A percentile compares a stretch with the other conserved stretches of the same genome.
Evolutionary conservation across 768 basidiomycete genomes (phyloP).

Genomic region (Auricularia sp.): DNA sequence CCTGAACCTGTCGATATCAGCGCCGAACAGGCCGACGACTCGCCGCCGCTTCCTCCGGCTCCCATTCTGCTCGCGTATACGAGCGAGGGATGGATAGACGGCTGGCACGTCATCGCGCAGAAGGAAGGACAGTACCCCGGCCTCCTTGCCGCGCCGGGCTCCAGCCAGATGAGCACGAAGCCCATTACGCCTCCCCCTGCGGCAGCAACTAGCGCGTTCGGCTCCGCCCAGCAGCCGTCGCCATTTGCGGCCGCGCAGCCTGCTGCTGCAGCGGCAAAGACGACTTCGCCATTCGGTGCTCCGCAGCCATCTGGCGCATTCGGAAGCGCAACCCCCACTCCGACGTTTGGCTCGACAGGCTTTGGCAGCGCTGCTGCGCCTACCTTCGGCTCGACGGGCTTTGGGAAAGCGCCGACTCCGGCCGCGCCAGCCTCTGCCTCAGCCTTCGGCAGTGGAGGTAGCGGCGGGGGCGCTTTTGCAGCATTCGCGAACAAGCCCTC

Average conservation of each 20-base stretch:
- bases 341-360: constrained; percentile 10
- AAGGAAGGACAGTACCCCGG: constrained; percentile 45
- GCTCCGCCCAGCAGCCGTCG: neutral
- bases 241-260: constrained; percentile 1
- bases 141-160: constrained; percentile 30
- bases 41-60: constrained; percentile 29
- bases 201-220: neutral
- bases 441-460: constrained; percentile 7
- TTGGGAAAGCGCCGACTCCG: constrained; percentile 15
- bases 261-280: constrained; percentile 13
- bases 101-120: constrained; percentile 58
- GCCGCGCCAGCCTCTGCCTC: constrained; percentile 10
- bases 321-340: constrained; percentile 14
- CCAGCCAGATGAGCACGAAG: constrained; percentile 4
- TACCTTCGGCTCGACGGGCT: constrained; percentile 10
- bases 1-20: constrained; percentile 25
- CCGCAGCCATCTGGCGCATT: constrained; percentile 21
- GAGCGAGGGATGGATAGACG: constrained; percentile 68
- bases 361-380: constrained; percentile 8
- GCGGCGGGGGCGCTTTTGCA: constrained; percentile 14
- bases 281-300: constrained; percentile 5
- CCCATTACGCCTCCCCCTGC: constrained; percentile 3
- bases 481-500: constrained; percentile 15
- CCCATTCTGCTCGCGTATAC: constrained; percentile 69
- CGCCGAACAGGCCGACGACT: constrained; percentile 29